Percentiles rank a stretch among this genome's conserved stretches.
These are phyloP conservation scores for Albophoma yamanashiensis DNA, from an alignment of 2,329 filamentous ascomycete species.

Conservation along the genomic window DNA sequence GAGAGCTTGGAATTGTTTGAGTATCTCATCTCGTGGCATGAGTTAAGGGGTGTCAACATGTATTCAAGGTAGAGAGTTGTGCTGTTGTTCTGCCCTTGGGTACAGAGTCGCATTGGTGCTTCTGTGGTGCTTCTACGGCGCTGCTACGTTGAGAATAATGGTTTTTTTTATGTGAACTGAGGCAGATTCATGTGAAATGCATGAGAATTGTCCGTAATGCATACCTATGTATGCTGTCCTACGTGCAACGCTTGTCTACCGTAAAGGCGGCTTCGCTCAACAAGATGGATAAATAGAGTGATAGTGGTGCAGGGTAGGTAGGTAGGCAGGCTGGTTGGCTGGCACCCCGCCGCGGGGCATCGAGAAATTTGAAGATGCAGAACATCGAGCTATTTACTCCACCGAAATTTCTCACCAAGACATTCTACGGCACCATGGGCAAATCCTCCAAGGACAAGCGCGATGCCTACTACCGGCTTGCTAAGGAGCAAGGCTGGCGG, in stretches of 20 bases:
- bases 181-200: no score
- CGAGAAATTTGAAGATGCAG: neutral
- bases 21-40: neutral
- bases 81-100: neutral
- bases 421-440: constrained; percentile 49
- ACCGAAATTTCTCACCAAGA: neutral
- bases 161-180: no score
- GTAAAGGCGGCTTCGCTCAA: no score
- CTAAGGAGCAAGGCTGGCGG: constrained; percentile 98
- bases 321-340: no score
- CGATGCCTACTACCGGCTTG: constrained; percentile 93
- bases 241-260: no score
- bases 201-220: no score
- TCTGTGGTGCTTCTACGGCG: no score
- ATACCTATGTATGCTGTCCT: no score
- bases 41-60: no score
- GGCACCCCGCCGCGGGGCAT: neutral
- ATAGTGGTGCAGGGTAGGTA: neutral
- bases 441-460: constrained; percentile 99
- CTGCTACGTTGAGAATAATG: no score
- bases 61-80: neutral
- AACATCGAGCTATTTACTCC: neutral
- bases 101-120: no score
- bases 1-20: constrained; percentile 26
- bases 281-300: neutral